Base-by-base conservation (phyloP, 164 flowering plant genomes). In the Paratinospora sagittata region DNA sequence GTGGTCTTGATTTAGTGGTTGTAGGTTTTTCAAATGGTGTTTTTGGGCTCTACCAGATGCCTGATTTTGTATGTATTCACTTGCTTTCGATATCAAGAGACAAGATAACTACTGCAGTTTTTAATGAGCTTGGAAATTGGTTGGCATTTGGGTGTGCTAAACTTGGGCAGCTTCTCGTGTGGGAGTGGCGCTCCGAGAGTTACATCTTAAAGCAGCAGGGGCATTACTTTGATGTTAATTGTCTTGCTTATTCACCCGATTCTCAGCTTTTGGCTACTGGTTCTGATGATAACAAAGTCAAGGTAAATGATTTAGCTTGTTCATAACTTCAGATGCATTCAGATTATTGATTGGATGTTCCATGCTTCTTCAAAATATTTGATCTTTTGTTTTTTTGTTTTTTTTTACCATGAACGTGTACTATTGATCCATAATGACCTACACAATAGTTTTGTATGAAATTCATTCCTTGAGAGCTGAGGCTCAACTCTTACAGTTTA, bases 151-250 rank as follows among this genome's bases (percentile, higher is more conserved):
- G 99, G 39, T 93, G 97, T 78, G 97, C 97, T 16, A 93, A 82
- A 79, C 89, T 93, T 37, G 98, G 99, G 76, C 98, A 93, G 81
- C 78, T 96, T 82, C 95, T 93, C 33, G 99, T 96, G 67, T 96
- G 99, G 99, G 98, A 96, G 72, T 96, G 99, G 99, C 82, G 88
- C 60, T 91, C 98, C 0, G 97, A 90, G 85, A 93, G 86, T 80
- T 96, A 96, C 66, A 83, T 90, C 62, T 45, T 96, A 82, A 96
- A 96, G 80, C 99, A 96, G 77, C 99, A 96, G 70, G 98, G 99
- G 8, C 99, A 96, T 84, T 93, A 91, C 76, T 96, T 89, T 83
- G 99, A 96, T 83, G 97, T 93, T 71, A 96, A 96, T 71, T 90
- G 89, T 73, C 76, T 93, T 43, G 94, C 95, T 5, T 96, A 85